Evolutionary conservation across 2,329 filamentous ascomycete species (phyloP).

Genomic region (Fusarium nurragi): DNA sequence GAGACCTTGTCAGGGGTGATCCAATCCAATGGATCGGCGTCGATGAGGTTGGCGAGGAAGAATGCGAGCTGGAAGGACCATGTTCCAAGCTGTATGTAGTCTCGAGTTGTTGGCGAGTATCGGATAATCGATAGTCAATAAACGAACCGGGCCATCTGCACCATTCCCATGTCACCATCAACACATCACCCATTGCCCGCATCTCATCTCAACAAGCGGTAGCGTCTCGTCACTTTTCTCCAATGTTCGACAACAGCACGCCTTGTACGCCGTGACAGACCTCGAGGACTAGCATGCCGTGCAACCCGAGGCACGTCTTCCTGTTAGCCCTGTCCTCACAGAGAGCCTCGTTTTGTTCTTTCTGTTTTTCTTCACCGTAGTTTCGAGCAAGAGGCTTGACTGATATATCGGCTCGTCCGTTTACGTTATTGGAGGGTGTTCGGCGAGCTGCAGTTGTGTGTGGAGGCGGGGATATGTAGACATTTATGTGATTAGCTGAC

Average conservation of each 20-base stretch:
- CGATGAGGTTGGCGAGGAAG: neutral
- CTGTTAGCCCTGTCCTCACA: slow-evolving; percentile 4
- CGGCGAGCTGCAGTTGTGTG: slow-evolving; percentile 28
- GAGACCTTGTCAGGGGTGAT: slow-evolving; percentile 28
- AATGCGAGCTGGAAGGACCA: neutral
- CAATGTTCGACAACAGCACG: slow-evolving; percentile 16
- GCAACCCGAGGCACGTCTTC: slow-evolving; percentile 7
- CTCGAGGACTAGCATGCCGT: slow-evolving; percentile 30
- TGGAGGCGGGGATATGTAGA: slow-evolving; percentile 1
- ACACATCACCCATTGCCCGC: neutral
- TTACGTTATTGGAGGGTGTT: slow-evolving; percentile 9
- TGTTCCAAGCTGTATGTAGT: neutral
- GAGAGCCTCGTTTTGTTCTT: neutral
- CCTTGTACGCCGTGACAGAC: slow-evolving; percentile 16
- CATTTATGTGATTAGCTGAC: neutral
- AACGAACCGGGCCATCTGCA: neutral
- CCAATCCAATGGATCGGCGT: slow-evolving; percentile 37
- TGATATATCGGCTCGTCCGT: slow-evolving; percentile 13
- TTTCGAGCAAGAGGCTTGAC: slow-evolving; percentile 14
- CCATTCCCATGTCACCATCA: too few relatives aligned
- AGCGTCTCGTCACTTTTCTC: slow-evolving; percentile 25
- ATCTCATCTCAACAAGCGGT: slow-evolving; percentile 23
- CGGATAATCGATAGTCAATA: neutral
- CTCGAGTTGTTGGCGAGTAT: neutral
- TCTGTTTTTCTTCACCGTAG: slow-evolving; percentile 24